phyloP scores from a whole-genome alignment of 768 basidiomycete genomes.

The Boletus sp. region DNA sequence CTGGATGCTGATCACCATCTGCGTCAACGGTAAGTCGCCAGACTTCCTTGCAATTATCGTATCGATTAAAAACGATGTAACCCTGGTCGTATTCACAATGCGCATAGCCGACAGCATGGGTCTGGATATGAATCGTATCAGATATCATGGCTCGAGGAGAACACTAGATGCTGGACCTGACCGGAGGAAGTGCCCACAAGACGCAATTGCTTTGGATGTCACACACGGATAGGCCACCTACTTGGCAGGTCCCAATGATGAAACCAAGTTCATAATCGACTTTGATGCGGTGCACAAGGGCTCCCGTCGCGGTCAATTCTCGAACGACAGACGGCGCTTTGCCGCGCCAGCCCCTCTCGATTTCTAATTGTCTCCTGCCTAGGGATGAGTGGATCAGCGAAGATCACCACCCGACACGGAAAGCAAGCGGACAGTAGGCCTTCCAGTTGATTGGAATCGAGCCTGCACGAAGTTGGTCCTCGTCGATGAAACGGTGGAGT shows the following conservation, averaged over 20 bases:
- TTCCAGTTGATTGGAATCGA: constrained; percentile 49
- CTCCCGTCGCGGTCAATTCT: constrained; percentile 33
- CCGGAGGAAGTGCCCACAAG: constrained; percentile 63
- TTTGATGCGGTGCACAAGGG: constrained; percentile 68
- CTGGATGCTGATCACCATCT: constrained; percentile 17
- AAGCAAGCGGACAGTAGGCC: constrained; percentile 46
- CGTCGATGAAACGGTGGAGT: constrained; percentile 45
- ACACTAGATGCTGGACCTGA: constrained; percentile 28
- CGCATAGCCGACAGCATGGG: constrained; percentile 36
- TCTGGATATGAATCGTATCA: constrained; percentile 7
- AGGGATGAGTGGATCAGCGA: constrained; percentile 10
- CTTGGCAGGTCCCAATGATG: constrained; percentile 52
- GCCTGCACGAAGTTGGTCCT: constrained; percentile 28
- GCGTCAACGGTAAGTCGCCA: constrained; percentile 53
- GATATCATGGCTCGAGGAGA: not conserved
- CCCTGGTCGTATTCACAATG: constrained; percentile 75
- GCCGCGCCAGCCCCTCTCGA: constrained; percentile 56
- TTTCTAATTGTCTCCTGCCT: constrained; percentile 46
- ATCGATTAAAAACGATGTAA: constrained; percentile 66
- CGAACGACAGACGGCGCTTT: constrained; percentile 40
- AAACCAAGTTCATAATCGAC: constrained; percentile 61
- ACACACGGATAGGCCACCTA: constrained; percentile 57
- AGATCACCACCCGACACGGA: not conserved
- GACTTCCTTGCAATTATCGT: constrained; percentile 58
- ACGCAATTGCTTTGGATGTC: constrained; percentile 46